phyloP scores from a whole-genome alignment of 805 yeast genomes.

The Hermanozyma aechmeae region DNA sequence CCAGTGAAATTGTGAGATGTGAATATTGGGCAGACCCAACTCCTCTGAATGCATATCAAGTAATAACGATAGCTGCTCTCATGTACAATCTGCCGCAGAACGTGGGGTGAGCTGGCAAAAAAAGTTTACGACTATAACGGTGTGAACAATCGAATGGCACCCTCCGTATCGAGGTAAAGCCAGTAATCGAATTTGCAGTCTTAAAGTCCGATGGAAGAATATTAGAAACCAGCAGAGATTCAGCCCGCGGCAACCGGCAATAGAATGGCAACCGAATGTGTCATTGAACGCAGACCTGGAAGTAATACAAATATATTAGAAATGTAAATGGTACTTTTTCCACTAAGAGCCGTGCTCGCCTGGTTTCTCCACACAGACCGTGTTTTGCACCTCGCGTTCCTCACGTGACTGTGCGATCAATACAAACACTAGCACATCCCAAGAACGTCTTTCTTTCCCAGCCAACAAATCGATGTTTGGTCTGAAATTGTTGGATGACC shows the following conservation, averaged over 20 bases:
- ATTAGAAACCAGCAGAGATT: no score
- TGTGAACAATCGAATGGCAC: no score
- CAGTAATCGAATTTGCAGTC: no score
- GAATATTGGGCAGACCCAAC: background rate
- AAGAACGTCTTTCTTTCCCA: background rate
- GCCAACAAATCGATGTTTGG: background rate
- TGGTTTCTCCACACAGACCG: background rate
- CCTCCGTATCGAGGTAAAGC: no score
- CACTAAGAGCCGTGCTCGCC: background rate
- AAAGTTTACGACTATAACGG: no score
- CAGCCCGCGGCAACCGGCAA: no score
- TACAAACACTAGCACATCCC: background rate
- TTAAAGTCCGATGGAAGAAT: no score
- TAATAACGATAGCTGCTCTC: background rate
- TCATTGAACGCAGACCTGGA: no score
- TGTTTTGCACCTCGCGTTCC: background rate
- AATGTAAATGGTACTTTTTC: no score
- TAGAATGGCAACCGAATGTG: no score
- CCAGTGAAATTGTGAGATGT: background rate
- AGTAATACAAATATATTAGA: no score
- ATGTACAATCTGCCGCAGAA: conserved; percentile 1
- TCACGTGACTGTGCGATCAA: background rate
- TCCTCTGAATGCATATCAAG: background rate
- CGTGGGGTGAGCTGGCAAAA: background rate
- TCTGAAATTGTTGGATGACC: no score